Conservation (phyloP, 129 eudicot genomes). For the Flaveria linearis region DNA sequence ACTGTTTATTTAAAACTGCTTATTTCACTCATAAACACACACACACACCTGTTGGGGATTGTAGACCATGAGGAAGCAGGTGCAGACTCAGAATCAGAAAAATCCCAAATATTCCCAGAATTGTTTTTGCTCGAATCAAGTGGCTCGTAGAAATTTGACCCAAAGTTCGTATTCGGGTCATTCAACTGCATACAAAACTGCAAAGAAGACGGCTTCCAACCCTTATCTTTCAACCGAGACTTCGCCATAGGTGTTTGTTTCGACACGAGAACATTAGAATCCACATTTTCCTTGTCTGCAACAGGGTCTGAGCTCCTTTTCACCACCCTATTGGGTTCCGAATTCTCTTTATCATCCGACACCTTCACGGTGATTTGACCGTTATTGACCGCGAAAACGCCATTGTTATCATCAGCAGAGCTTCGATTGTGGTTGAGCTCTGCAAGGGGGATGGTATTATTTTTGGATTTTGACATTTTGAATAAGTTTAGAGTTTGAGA, state of each 20-base stretch:
- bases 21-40: too few relatives aligned
- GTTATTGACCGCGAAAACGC: constrained; percentile 4
- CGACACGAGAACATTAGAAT: constrained; percentile 41
- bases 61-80: constrained; percentile 98
- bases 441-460: constrained; percentile 48
- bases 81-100: constrained; percentile 95
- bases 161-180: constrained; percentile 61
- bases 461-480: constrained; percentile 53
- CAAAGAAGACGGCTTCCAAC: constrained; percentile 76
- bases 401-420: constrained; percentile 37
- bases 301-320: constrained; percentile 1
- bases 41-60: constrained; percentile 71
- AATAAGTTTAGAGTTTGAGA: background rate
- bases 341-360: constrained; percentile 50
- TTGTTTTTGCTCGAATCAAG: constrained; percentile 49
- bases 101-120: constrained; percentile 81
- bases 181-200: constrained; percentile 75
- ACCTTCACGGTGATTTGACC: constrained; percentile 19
- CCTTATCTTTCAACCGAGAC: constrained; percentile 49
- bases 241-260: constrained; percentile 39
- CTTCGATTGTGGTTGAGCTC: constrained; percentile 55
- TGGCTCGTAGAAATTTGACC: constrained; percentile 46
- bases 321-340: constrained; percentile 27
- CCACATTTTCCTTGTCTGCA: constrained; percentile 35
- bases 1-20: background rate